phyloP scores from a whole-genome alignment of 192 early-diverging fungal genomes.

The Podila epigama region DNA sequence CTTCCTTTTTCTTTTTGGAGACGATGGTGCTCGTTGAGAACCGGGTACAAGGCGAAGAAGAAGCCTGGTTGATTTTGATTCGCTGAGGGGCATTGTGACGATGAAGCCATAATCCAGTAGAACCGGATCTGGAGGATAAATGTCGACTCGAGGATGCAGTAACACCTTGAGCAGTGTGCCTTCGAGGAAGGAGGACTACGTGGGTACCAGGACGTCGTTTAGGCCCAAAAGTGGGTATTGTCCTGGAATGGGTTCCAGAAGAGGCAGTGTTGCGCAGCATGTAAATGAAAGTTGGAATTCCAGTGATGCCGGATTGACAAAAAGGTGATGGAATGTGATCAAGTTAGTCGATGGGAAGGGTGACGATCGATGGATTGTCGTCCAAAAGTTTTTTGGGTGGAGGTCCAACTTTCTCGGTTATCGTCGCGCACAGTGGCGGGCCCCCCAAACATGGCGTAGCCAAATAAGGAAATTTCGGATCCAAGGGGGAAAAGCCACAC shows the following conservation, averaged over 20 bases:
- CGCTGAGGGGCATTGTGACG: background rate
- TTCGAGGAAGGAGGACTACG: background rate
- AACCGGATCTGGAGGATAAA: background rate
- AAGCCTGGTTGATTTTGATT: background rate
- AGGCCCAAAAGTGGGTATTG: background rate
- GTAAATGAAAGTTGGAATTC: background rate
- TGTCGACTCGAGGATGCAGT: background rate
- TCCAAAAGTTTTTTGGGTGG: too few relatives aligned
- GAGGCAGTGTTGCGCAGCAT: background rate
- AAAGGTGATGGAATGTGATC: too few relatives aligned
- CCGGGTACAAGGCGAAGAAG: background rate
- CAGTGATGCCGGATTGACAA: background rate
- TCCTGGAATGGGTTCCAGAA: background rate
- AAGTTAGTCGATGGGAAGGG: too few relatives aligned
- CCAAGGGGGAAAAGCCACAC: too few relatives aligned
- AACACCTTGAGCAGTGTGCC: background rate
- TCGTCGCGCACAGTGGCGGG: too few relatives aligned
- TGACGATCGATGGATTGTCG: too few relatives aligned
- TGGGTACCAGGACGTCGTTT: constrained; percentile 22
- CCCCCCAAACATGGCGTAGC: too few relatives aligned
- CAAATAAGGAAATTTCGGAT: too few relatives aligned
- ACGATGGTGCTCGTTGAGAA: constrained; percentile 1
- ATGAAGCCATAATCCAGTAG: background rate
- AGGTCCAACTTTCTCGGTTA: too few relatives aligned
- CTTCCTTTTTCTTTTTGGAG: background rate